These are phyloP conservation scores for Emergomyces pasteurianus DNA, from an alignment of 2,329 filamentous ascomycete species.

Conservation along the genomic window DNA sequence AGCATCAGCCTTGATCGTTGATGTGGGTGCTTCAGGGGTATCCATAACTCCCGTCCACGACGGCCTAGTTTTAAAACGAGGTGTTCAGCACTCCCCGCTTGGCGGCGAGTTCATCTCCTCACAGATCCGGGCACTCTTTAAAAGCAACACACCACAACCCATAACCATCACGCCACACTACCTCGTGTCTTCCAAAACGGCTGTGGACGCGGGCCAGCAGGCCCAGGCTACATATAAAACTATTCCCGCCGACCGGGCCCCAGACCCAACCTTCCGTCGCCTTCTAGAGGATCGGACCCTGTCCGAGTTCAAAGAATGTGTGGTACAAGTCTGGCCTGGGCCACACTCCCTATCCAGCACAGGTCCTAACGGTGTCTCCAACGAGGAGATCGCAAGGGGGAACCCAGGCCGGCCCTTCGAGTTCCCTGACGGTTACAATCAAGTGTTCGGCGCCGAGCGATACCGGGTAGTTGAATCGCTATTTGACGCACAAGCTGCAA, in stretches of 20 bases:
- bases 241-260: conserved; percentile 49
- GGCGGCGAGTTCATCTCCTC: conserved; percentile 83
- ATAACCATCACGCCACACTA: conserved; percentile 75
- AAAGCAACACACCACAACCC: conserved; percentile 50
- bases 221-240: conserved; percentile 63
- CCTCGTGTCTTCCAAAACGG: conserved; percentile 73
- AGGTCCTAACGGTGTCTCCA: conserved; percentile 44
- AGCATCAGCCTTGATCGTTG: conserved; percentile 81
- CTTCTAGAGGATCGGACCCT: conserved; percentile 88
- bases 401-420: conserved; percentile 82
- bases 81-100: conserved; percentile 70
- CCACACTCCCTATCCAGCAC: conserved; percentile 51
- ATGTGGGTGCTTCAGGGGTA: conserved; percentile 78
- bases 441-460: conserved; percentile 82
- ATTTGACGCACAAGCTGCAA: conserved; percentile 74
- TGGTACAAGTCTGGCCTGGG: conserved; percentile 85
- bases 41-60: conserved; percentile 88
- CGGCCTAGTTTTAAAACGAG: conserved; percentile 85
- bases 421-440: conserved; percentile 93
- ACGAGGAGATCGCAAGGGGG: conserved; percentile 62
- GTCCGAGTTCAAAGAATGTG: conserved; percentile 94
- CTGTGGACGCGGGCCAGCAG: conserved; percentile 75
- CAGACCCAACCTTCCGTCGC: conserved; percentile 58
- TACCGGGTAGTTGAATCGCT: conserved; percentile 79
- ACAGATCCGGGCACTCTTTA: conserved; percentile 74